phyloP scores from a whole-genome alignment of 2,329 filamentous ascomycete genomes.

The Lanzia echinophila region DNA sequence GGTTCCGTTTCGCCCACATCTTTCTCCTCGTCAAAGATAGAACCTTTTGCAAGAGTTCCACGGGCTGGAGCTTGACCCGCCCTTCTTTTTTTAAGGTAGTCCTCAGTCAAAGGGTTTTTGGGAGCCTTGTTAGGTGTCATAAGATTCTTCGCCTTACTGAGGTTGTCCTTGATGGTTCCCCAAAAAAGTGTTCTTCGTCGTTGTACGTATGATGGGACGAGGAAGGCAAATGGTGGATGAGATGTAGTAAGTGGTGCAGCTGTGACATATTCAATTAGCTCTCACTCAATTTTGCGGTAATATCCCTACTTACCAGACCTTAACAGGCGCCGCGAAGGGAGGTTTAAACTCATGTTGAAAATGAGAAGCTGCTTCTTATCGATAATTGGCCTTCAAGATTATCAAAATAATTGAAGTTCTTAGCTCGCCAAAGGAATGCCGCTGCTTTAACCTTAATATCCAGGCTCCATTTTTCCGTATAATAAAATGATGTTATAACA shows the following conservation, averaged over 20 bases:
- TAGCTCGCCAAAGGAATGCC: constrained; percentile 7
- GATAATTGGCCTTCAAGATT: not conserved
- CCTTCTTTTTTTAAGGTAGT: constrained; percentile 39
- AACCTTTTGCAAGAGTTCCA: constrained; percentile 41
- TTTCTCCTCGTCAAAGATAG: constrained; percentile 45
- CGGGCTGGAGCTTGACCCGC: constrained; percentile 28
- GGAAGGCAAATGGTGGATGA: constrained; percentile 36
- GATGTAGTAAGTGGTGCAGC: constrained; percentile 24
- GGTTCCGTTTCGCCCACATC: constrained; percentile 21
- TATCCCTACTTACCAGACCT: constrained; percentile 46
- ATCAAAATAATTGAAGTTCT: constrained; percentile 12
- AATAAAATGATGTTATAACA: not conserved
- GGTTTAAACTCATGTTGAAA: constrained; percentile 54
- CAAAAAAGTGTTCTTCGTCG: constrained; percentile 21
- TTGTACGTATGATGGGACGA: constrained; percentile 21
- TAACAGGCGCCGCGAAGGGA: constrained; percentile 55
- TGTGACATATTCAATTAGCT: constrained; percentile 21
- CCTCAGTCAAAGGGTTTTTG: constrained; percentile 54
- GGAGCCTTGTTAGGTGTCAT: constrained; percentile 11
- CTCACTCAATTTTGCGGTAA: constrained; percentile 3
- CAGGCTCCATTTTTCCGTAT: not conserved
- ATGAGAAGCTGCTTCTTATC: constrained; percentile 7
- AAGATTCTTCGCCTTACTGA: not conserved
- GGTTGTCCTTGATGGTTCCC: not conserved
- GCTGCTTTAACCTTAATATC: constrained; percentile 7